A percentile compares a stretch with the other conserved stretches of the same genome.
These are phyloP conservation scores for Circinella umbellata DNA, from an alignment of 371 early-diverging fungal species.

Conservation along the genomic window DNA sequence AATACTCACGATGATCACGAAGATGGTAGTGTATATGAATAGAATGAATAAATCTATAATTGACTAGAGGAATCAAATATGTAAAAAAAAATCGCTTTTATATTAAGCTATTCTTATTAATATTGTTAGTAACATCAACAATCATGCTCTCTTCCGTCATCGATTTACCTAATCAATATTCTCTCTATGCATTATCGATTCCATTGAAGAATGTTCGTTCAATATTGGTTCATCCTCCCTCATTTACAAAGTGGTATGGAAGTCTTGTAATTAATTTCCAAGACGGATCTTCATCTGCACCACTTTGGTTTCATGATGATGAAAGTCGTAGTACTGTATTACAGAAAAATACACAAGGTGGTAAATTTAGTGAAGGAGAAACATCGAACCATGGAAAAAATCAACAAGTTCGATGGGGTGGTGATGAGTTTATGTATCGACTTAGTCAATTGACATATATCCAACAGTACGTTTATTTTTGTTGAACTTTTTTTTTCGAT, in stretches of 20 bases:
- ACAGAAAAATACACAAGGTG: conserved; percentile 49
- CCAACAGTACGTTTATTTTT: conserved; percentile 23
- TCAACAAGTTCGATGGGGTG: conserved; percentile 47
- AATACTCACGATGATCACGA: conserved; percentile 9
- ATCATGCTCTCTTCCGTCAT: conserved; percentile 24
- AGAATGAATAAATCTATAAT: too few species aligned
- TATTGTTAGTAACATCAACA: conserved; percentile 15
- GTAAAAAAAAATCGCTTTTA: too few species aligned
- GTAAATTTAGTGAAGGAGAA: conserved; percentile 27
- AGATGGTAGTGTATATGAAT: neutral
- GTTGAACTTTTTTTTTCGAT: too few species aligned
- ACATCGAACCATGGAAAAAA: neutral
- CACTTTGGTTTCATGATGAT: conserved; percentile 57
- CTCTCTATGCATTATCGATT: conserved; percentile 41
- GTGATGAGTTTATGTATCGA: conserved; percentile 50
- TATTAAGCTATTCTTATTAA: neutral
- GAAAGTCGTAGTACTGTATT: conserved; percentile 54
- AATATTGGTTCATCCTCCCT: conserved; percentile 41
- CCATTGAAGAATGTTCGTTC: conserved; percentile 38
- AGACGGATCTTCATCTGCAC: conserved; percentile 42
- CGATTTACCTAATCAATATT: conserved; percentile 17
- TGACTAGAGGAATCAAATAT: too few species aligned
- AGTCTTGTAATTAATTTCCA: conserved; percentile 46
- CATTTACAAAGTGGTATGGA: conserved; percentile 53
- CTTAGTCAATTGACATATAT: conserved; percentile 32